Base-by-base conservation (phyloP, 2,329 filamentous ascomycete genomes). In the Alternaria burnsii region DNA sequence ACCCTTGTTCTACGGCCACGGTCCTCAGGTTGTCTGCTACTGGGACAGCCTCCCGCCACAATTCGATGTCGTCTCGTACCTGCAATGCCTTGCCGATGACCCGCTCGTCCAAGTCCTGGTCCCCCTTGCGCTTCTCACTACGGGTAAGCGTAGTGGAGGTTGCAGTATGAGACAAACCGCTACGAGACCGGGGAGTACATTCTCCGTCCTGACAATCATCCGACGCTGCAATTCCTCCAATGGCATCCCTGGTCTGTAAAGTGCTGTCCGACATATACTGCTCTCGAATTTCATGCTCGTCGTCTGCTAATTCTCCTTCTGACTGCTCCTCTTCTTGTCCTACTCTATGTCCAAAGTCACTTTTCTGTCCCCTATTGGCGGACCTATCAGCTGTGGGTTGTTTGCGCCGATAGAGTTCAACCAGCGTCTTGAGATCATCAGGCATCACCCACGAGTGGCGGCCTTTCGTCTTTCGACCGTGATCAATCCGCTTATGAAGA, bases 1-100 rank as follows among this genome's bases (percentile, higher is more conserved):
- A 20, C 9, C 9, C 1, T 16, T 20, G 38, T 8, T 20, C n/a
- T 4, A 41, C 0, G 18, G 0, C 10, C 18, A 20, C 5, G 1
- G 20, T 20, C 4, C 38, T 5, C 4, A 41, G 36, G n/a, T 4
- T 14, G 18, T 40, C 36, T 18, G 16, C 9, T 20, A 5, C 8
- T 38, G 36, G 36, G 36, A n/a, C 14, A 36, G 32, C 32, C 4
- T 30, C 28, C 28, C 28, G 28, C 28, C 28, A 30, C 10, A 11
- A 30, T 30, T 30, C 28, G 28, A 30, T 30, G 12, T 30, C 28
- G 11, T 11, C 28, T 11, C 28, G 9, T 30, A 5, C 28, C 1
- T 30, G 28, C 28, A 30, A 3, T 30, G 28, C 28, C 11, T 11
- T 30, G 28, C 28, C 14, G 32, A 6, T 36, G 6, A 16, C 12